Percentiles rank a stretch among this genome's conserved stretches.
phyloP scores from a whole-genome alignment of 2,329 filamentous ascomycete genomes.

The Venturia effusa region DNA sequence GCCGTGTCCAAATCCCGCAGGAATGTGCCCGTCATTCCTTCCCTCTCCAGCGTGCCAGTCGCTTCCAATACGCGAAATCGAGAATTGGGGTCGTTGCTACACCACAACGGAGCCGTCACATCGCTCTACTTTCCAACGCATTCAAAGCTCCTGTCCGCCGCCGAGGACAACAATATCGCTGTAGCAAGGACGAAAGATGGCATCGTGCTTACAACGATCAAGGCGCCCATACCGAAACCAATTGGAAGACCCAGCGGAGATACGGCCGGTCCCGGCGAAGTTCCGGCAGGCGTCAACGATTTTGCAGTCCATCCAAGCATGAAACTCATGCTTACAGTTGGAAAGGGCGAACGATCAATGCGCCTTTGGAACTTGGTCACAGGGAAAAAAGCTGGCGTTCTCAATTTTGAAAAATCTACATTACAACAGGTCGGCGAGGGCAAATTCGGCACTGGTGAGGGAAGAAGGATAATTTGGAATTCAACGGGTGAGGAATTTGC shows the following conservation, averaged over 20 bases:
- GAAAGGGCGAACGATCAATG: slow-evolving; percentile 83
- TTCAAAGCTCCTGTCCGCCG: slow-evolving; percentile 75
- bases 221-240: slow-evolving; percentile 73
- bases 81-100: slow-evolving; percentile 74
- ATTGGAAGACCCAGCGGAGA: slow-evolving; percentile 77
- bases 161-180: slow-evolving; percentile 84
- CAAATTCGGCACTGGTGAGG: slow-evolving; percentile 69
- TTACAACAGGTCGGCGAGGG: slow-evolving; percentile 67
- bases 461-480: slow-evolving; percentile 72
- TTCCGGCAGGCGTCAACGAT: slow-evolving; percentile 83
- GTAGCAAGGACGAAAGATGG: slow-evolving; percentile 83
- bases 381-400: slow-evolving; percentile 84
- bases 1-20: slow-evolving; percentile 44
- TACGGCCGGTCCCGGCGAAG: slow-evolving; percentile 69
- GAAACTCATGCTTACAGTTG: slow-evolving; percentile 91
- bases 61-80: slow-evolving; percentile 79
- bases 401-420: slow-evolving; percentile 70
- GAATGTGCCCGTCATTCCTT: slow-evolving; percentile 48
- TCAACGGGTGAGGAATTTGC: slow-evolving; percentile 69
- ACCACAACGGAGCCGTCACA: slow-evolving; percentile 77
- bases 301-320: slow-evolving; percentile 93
- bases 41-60: slow-evolving; percentile 60
- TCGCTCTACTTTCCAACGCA: slow-evolving; percentile 71
- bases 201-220: slow-evolving; percentile 77
- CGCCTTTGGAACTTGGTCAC: slow-evolving; percentile 94